Base-by-base conservation (phyloP, 2,329 filamentous ascomycete genomes). In the Alternaria incomplexa region DNA sequence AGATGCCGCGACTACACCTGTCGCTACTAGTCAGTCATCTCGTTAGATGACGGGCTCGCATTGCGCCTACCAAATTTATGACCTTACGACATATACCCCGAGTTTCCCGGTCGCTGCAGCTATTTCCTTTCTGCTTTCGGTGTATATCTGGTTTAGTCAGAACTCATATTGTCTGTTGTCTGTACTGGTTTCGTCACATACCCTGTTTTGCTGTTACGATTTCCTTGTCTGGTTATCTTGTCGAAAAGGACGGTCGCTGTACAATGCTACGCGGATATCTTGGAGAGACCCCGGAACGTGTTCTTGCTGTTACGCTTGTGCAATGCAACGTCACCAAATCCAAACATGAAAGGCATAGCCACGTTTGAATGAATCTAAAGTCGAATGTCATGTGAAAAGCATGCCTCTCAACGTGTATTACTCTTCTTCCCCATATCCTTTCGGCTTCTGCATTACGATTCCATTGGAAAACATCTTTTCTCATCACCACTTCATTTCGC, bases 1-100 rank as follows among this genome's bases (percentile, higher is more conserved):
- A 70, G 73, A 53, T 65, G 70, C 6, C 72, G 77, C 56, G 76
- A 78, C 5, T 67, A 78, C 5, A 66, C 66, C 43, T 71, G 76
- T 47, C 68, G 76, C 20, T 79, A 78, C 53, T 77, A 57, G 71
- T 48, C 20, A 43, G 56, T 52, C 48, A 50, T 60, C n/a, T 26
- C 11, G 26, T 22, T 26, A 43, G 17, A 51, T n/a, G 44, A 58
- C 56, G 36, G 40, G 20, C 48, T 45, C 17, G 5, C 32, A 53
- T 8, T 13, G 36, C 40, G 15, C 26, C 50, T 10, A 47, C 23
- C 50, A 22, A 59, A 46, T 50, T 54, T 15, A 62, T 22, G 60
- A 55, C 26, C 28, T 56, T 59, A 62, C 44, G 61, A 62, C 13
- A 56, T 63, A 60, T 60, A 63, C 56, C 61, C 61, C 25, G 17